phyloP scores from a whole-genome alignment of 768 basidiomycete genomes.

The Rhizopogon vulgaris region DNA sequence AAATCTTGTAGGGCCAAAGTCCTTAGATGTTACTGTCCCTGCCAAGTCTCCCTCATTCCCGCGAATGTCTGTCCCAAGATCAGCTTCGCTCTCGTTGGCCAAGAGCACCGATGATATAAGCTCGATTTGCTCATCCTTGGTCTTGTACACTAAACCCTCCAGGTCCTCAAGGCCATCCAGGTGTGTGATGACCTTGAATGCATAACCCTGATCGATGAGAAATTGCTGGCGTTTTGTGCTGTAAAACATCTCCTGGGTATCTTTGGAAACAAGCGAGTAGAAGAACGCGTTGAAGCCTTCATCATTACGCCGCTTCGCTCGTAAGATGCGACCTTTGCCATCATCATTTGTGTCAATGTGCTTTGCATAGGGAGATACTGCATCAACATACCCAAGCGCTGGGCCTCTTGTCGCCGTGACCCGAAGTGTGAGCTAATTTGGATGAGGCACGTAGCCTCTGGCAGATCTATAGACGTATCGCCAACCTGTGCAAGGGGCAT shows the following conservation, averaged over 20 bases:
- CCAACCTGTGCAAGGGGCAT: slow-evolving; percentile 58
- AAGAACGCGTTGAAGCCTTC: slow-evolving; percentile 99
- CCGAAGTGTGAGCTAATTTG: slow-evolving; percentile 99
- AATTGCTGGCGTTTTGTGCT: slow-evolving; percentile 99
- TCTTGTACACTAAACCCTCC: slow-evolving; percentile 87
- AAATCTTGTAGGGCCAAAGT: slow-evolving; percentile 67
- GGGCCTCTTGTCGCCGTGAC: slow-evolving; percentile 95
- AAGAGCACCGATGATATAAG: slow-evolving; percentile 89
- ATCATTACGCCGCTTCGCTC: slow-evolving; percentile 96
- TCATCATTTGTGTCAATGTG: slow-evolving; percentile 12
- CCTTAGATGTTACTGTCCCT: slow-evolving; percentile 81
- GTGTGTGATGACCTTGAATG: slow-evolving; percentile 99
- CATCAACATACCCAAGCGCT: slow-evolving; percentile 67
- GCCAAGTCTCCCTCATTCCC: slow-evolving; percentile 82
- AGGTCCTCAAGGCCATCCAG: slow-evolving; percentile 86
- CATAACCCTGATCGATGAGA: slow-evolving; percentile 97
- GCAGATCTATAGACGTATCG: slow-evolving; percentile 97
- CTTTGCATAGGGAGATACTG: slow-evolving; percentile 6
- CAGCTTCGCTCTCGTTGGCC: slow-evolving; percentile 86
- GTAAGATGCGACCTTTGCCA: slow-evolving; percentile 78
- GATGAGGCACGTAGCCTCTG: slow-evolving; percentile 98
- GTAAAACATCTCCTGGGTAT: slow-evolving; percentile 99
- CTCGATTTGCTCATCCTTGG: slow-evolving; percentile 91
- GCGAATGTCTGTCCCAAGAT: slow-evolving; percentile 78
- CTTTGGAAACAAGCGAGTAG: slow-evolving; percentile 97